Evolutionary conservation across 1,139 yeast species (phyloP), one percentile per base, ranked within the genome.

Genomic region (Pichia sp.): DNA sequence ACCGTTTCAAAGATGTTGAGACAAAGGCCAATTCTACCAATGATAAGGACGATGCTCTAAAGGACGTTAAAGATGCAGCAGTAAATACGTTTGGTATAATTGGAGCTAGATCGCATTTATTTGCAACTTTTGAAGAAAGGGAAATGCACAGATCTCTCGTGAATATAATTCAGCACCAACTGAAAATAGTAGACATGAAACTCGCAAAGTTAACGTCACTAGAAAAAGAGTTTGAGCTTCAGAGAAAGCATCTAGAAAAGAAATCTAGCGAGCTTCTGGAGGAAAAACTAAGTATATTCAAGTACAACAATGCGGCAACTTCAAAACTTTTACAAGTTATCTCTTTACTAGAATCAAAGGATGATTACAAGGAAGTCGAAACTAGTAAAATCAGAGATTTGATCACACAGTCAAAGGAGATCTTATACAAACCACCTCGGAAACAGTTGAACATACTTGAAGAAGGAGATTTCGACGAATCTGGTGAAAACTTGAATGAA

Each of bases 201-300:
- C 71, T 93, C 61, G 73, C 76, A 23, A 85, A 89, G 62, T 76
- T 92, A 56, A 79, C 78, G 53, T 82, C 83, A 60, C 76, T 92
- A 58, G 99, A 93, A 71, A 82, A 80, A 61, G 84, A 87, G 45
- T 78, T 87, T 57, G 97, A 89, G 65, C 75, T 82, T 34, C 96
- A 92, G 69, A 84, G 90, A 59, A 85, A 86, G 58, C 80, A 81
- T 54, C 69, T 93, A 57, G 85, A 85, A 51, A 79, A 79, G 58
- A 90, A 86, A 65, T 93, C 93, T 60, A 95, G 90, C 67, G 93
- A 88, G 60, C 72, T 89, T 31, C 85, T 90, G 62, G 70, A 88
- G 57, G 96, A 92, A 66, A 77, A 96, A 54, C 71, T 93, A 54
- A 80, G 92, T 16, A 79, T 90, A 60, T 81, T 87, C 55, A 80